Base-by-base conservation (phyloP, 2,329 filamentous ascomycete genomes). In the Pseudogymnoascus sp. region DNA sequence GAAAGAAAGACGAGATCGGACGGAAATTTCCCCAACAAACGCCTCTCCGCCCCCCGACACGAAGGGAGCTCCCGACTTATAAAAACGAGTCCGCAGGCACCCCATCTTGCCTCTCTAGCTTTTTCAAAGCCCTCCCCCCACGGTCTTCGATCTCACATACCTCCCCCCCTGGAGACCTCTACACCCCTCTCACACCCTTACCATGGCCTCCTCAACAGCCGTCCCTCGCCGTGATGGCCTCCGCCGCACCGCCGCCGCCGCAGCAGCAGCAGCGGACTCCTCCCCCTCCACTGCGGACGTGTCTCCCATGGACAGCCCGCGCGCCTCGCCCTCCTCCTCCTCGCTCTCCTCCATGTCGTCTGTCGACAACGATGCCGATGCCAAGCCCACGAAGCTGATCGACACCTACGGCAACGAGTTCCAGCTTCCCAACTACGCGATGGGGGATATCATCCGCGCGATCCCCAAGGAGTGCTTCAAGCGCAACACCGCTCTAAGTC, bases 391-490 rank as follows among this genome's bases (percentile, higher is more conserved):
- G 71, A 85, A 87, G 75, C 84, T 99, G 69, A 72, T 95, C 68
- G 93, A 99, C 79, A 93, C 91, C 11, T 95, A 96, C 76, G 95
- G 95, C 77, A 96, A 97, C 77, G 84, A 92, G 73, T 99, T 99
- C 81, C 82, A 91, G 76, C 83, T 96, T 64, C 95, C 95, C 69
- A 88, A 97, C 78, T 99, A 89, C 81, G 96, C 92, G 74, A 96
- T 99, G 83, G 96, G 96, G 82, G 86, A 99, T 74, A 93, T 99
- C 74, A 88, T 91, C 73, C 90, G 96, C 79, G 95, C 95, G 75
- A 99, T 99, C 70, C 95, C 95, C 68, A 91, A 93, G 78, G 95
- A 97, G 83, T 99, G 95, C 84, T 97, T 89, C 77, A 83, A 97
- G 81, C 89, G 95, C 66, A 96, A 91, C 56, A 90, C 85, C 66